phyloP scores from a whole-genome alignment of 768 basidiomycete species.

The Suillus subalutaceus region DNA sequence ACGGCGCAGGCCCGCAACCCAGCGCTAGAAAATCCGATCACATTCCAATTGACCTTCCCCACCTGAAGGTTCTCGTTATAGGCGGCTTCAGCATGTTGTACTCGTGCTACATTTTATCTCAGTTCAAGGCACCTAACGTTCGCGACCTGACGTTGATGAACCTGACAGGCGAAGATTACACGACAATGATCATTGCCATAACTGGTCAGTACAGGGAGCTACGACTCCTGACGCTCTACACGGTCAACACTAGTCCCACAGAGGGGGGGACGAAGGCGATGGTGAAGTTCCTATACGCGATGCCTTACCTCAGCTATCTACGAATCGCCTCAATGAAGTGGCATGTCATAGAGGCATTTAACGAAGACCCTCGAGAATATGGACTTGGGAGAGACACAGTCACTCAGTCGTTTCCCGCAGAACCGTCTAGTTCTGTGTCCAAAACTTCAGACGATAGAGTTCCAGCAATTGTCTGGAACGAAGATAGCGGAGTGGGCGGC shows the following conservation, averaged over 20 bases:
- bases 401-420: constrained; percentile 8
- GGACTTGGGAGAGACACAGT: constrained; percentile 14
- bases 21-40: constrained; percentile 31
- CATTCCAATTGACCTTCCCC: constrained; percentile 48
- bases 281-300: constrained; percentile 56
- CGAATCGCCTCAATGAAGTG: constrained; percentile 48
- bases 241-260: constrained; percentile 39
- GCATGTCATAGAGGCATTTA: constrained; percentile 51
- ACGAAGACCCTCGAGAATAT: constrained; percentile 39
- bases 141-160: constrained; percentile 61
- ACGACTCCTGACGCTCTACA: constrained; percentile 55
- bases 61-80: constrained; percentile 55
- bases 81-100: constrained; percentile 56
- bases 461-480: constrained; percentile 38
- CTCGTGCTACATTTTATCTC: constrained; percentile 47
- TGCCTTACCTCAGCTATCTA: constrained; percentile 56
- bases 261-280: constrained; percentile 32
- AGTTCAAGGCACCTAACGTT: constrained; percentile 59
- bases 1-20: constrained; percentile 59
- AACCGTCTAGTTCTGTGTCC: constrained; percentile 42
- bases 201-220: constrained; percentile 54
- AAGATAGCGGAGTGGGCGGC: constrained; percentile 40
- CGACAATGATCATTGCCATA: constrained; percentile 47
- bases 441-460: constrained; percentile 48
- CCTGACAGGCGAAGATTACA: constrained; percentile 53